These are phyloP conservation scores for Eucalyptus camaldulensis DNA, from an alignment of 345 rosid species.

Conservation along the genomic window DNA sequence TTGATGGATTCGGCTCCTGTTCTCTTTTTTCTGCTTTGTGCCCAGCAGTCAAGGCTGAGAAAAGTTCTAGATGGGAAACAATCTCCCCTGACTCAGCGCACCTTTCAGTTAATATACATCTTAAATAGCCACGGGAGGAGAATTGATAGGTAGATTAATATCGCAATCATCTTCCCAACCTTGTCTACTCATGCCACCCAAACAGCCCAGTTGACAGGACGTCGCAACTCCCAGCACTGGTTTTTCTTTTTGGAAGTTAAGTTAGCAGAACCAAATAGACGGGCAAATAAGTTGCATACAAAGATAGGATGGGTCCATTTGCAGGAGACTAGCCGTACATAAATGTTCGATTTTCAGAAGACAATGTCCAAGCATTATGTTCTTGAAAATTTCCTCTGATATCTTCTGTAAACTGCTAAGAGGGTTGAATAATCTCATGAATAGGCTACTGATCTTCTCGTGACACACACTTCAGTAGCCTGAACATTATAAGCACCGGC, in stretches of 20 bases:
- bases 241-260: background rate
- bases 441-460: background rate
- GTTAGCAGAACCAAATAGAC: background rate
- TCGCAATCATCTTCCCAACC: background rate
- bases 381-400: background rate
- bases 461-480: background rate
- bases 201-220: background rate
- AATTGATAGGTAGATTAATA: background rate
- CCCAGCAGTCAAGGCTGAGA: background rate
- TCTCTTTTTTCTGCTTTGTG: background rate
- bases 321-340: background rate
- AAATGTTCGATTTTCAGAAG: background rate
- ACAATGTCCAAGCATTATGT: background rate
- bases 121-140: background rate
- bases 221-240: background rate
- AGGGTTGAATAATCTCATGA: background rate
- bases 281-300: background rate
- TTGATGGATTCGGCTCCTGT: background rate
- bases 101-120: background rate
- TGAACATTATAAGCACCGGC: background rate
- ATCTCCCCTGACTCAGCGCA: background rate
- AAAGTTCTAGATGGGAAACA: background rate
- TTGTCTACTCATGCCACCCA: background rate
- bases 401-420: background rate
- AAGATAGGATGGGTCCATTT: background rate